Evolutionary conservation across 176 grass and related monocot genomes (phyloP).

Genomic region (Triticum urartu): DNA sequence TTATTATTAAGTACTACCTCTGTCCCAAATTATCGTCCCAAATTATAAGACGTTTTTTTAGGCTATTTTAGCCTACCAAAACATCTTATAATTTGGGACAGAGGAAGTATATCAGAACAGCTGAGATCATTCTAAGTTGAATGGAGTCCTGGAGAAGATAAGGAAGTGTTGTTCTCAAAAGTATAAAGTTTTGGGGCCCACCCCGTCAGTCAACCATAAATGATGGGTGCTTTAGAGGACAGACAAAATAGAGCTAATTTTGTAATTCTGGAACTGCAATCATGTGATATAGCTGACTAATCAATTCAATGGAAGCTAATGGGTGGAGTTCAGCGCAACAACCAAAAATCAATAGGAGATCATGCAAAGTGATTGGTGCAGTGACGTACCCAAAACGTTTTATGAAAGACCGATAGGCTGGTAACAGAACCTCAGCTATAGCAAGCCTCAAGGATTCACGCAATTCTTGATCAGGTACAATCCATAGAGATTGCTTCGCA

Average conservation of each 20-base stretch:
- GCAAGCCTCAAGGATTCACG: constrained; percentile 93
- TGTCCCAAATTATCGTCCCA: no score
- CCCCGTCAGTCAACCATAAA: constrained; percentile 10
- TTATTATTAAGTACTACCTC: background rate
- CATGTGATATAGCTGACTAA: background rate
- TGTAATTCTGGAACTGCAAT: background rate
- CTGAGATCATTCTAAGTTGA: background rate
- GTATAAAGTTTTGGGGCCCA: no score
- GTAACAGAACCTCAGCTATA: constrained; percentile 78
- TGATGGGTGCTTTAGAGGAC: background rate
- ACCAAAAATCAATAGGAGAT: background rate
- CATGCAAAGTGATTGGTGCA: background rate
- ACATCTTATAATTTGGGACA: no score
- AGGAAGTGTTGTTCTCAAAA: background rate
- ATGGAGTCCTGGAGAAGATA: background rate
- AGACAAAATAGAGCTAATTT: background rate
- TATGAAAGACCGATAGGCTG: constrained; percentile 86
- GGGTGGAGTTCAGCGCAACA: background rate
- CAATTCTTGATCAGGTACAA: constrained; percentile 83
- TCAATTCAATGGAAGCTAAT: background rate
- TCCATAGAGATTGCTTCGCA: constrained; percentile 86
- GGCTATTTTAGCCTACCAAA: no score
- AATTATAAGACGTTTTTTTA: no score
- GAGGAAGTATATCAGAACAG: background rate
- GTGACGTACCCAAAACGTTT: constrained; percentile 89